Conservation (phyloP, 1,284 basidiomycete species). For the Boletus sp. region DNA sequence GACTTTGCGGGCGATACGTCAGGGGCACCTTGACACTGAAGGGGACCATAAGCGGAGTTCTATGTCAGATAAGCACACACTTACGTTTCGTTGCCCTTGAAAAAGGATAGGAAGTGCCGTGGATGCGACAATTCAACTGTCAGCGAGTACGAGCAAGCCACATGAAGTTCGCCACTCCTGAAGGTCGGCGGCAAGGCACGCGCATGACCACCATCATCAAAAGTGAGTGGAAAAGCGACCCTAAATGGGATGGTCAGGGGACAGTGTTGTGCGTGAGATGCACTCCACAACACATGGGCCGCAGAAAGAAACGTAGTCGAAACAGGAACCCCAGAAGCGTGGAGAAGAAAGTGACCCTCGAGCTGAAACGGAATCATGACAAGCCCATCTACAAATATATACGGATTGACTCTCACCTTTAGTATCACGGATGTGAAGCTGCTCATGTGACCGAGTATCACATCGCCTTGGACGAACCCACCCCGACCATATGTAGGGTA, state of each 20-base stretch:
- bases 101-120: conserved; percentile 19
- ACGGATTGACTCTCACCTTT: conserved; percentile 19
- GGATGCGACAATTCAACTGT: conserved; percentile 22
- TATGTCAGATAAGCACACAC: conserved; percentile 1
- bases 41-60: neutral
- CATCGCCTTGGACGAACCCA: conserved; percentile 24
- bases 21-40: conserved; percentile 27
- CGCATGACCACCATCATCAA: conserved; percentile 20
- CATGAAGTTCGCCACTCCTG: conserved; percentile 10
- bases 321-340: conserved; percentile 13
- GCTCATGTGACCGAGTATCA: conserved; percentile 15
- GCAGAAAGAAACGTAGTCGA: conserved; percentile 21
- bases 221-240: conserved; percentile 23
- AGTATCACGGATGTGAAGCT: conserved; percentile 22
- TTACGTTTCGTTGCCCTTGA: conserved; percentile 22
- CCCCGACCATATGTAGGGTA: conserved; percentile 24
- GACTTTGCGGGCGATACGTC: conserved; percentile 23
- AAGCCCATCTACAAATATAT: neutral
- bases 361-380: conserved; percentile 20
- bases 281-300: conserved; percentile 21
- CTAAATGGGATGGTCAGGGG: conserved; percentile 25
- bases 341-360: conserved; percentile 24
- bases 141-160: conserved; percentile 27
- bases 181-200: conserved; percentile 27
- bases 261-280: conserved; percentile 14